Evolutionary conservation across 148 eudicot genomes (phyloP), one percentile per base, ranked within the genome.

Genomic region (Fagopyrum esculentum): DNA sequence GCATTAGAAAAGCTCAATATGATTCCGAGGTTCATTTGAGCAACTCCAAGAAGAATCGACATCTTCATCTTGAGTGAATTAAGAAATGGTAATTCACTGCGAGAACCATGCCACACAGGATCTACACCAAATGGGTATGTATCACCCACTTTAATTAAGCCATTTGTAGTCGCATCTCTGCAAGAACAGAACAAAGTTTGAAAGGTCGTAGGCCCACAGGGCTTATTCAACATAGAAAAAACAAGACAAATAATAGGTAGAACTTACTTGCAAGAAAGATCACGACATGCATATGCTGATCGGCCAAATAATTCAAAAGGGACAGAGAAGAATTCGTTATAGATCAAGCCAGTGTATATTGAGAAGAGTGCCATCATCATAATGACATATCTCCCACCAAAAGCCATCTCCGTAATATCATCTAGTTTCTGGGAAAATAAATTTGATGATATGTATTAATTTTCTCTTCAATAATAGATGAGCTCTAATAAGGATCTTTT

Each of bases 21-120:
- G 77, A 87, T 87, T 74, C 87, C 90, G 22, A 87, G 83, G 68
- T 87, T 85, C 90, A 87, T 87, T 73, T 87, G 90, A 72, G 86
- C 83, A 73, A 87, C 90, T 69, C 88, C 90, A 59, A 87, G 80
- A 55, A 87, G 90, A 73, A 85, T 85, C 51, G 90, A 87, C 90
- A 87, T 87, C 78, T 85, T 87, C 90, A 87, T 87, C 87, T 87
- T 87, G 16, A 87, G 83, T n/a, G 87, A 87, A 77, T 87, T 87
- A 22, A 87, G 87, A 69, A 81, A 87, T n/a, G 90, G 90, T 64
- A 87, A 81, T 68, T 87, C 90, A 74, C 90, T 87, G 59, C 90
- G 84, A 40, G 83, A 79, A 49, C 90, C 90, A 83, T 87, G 86
- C 88, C 90, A 87, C 74, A 83, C 87, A 17, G 90, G 88, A 75